Conservation (phyloP, 768 basidiomycete genomes). For the Agaricus subrufescens region DNA sequence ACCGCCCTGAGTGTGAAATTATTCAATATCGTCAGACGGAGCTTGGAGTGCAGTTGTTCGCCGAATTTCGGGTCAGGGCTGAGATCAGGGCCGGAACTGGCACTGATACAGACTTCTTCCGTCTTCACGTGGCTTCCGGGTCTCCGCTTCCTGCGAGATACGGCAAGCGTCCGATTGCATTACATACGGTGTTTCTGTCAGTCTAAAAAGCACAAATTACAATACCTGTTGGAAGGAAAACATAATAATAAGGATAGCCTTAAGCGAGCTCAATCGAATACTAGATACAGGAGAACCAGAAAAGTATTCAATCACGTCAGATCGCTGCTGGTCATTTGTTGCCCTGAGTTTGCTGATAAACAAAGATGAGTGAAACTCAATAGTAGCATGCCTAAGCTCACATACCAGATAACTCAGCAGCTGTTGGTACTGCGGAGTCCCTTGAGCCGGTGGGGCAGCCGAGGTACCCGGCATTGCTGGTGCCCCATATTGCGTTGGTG, state of each 20-base stretch:
- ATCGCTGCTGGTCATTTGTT: constrained; percentile 4
- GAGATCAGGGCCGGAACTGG: too few relatives aligned
- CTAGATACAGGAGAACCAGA: not conserved
- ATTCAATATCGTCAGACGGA: too few relatives aligned
- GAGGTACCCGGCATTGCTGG: constrained; percentile 38
- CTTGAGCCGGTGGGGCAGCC: constrained; percentile 26
- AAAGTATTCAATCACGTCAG: not conserved
- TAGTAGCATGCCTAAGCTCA: not conserved
- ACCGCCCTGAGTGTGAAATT: too few relatives aligned
- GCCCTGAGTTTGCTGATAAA: constrained; percentile 5
- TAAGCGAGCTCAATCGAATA: not conserved
- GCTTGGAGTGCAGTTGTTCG: too few relatives aligned
- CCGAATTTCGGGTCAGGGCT: too few relatives aligned
- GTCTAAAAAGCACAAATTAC: not conserved
- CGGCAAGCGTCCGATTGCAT: too few relatives aligned
- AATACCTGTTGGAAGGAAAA: constrained; percentile 1
- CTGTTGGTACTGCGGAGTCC: constrained; percentile 49
- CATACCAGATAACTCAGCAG: constrained; percentile 68
- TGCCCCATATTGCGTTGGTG: constrained; percentile 31
- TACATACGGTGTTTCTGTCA: not conserved
- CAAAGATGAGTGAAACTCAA: not conserved
- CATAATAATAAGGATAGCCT: constrained; percentile 9
- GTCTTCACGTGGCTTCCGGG: too few relatives aligned
- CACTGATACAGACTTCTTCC: too few relatives aligned
- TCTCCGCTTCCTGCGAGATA: too few relatives aligned